Evolutionary conservation across 176 grass and related monocot genomes (phyloP).

Genomic region (maize (Zea mays)): Zm-B73-REFERENCE-NAM-5.0 NC_050097.1:1532501-1533000

Average conservation of each 20-base stretch:
- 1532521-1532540: not conserved
- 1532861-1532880: constrained; percentile 86
- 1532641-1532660: too few species aligned
- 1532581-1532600: not conserved
- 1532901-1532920: constrained; percentile 81
- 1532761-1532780: not conserved
- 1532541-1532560: not conserved
- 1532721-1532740: too few species aligned
- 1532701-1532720: too few species aligned
- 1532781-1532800: not conserved
- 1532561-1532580: not conserved
- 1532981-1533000: constrained; percentile 10
- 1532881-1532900: constrained; percentile 97
- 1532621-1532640: not conserved
- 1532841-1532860: constrained; percentile 83
- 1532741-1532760: not conserved
- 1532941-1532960: constrained; percentile 28
- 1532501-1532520: not conserved
- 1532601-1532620: not conserved
- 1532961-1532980: not conserved
- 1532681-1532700: too few species aligned
- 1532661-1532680: not conserved
- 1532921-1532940: constrained; percentile 49
- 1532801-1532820: constrained; percentile 49
- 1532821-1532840: constrained; percentile 91